Evolutionary conservation across 176 grass and related monocot genomes (phyloP), one percentile per base, ranked within the genome.

Genomic region (Oryza longistaminata): DNA sequence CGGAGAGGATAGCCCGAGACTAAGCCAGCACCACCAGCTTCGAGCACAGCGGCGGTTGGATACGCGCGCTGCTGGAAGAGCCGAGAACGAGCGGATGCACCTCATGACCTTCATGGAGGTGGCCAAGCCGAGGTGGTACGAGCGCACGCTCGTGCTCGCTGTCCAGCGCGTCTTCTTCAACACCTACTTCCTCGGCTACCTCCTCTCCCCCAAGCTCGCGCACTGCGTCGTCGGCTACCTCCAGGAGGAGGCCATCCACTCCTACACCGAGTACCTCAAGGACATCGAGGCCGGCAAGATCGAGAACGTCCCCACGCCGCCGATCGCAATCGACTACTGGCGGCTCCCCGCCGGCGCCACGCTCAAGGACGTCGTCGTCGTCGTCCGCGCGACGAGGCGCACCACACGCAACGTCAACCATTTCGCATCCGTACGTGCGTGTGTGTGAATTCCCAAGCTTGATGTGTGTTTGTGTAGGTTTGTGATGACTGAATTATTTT

Each of bases 301-400:
- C 27, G 74, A 87, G 0, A 94, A 94, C 74, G 50, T 90, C 64
- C 90, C 92, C 0, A 90, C 92, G 64, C 90, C 92, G 22, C 78
- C 90, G 90, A 94, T 94, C 52, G 92, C 90, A 87, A 85, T 94
- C 70, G 90, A 94, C 78, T 94, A 90, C 84, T 94, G 90, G 92
- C 82, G 92, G 78, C 87, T 94, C 24, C 87, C 92, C 0, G 26
- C 78, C 43, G 52, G 85, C 55, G 90, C 92, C 78, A 94, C 92
- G 8, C 90, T 94, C 68, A 94, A 90, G 87, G 90, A 94, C 53
- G 92, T 94, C 5, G 90, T 94, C 81, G 80, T 37, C 2, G 90
- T 92, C 12, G 68, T 94, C 26, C 92, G 92, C 17, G 90, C 11
- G 90, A 94, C 70, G 92, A 94, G 82, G 92, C 90, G 19, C 92